These are phyloP conservation scores for Trichoderma hamatum DNA, from an alignment of 2,329 filamentous ascomycete genomes.

Conservation along the genomic window DNA sequence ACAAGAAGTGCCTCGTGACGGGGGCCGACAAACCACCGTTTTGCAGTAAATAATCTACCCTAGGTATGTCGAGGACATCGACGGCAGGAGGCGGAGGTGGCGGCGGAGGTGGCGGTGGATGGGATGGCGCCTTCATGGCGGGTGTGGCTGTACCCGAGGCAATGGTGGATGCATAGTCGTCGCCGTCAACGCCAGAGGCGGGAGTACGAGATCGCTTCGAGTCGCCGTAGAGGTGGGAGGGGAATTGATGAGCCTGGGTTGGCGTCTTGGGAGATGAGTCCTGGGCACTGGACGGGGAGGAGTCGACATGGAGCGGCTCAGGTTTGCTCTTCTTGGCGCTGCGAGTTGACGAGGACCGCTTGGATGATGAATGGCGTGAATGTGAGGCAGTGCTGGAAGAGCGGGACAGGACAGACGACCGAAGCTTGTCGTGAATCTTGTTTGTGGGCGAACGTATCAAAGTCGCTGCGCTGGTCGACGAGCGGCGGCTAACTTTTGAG, in stretches of 20 bases:
- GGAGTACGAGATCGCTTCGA: constrained; percentile 44
- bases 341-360: constrained; percentile 46
- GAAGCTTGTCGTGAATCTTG: constrained; percentile 43
- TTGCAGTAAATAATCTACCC: constrained; percentile 89
- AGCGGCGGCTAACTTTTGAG: constrained; percentile 56
- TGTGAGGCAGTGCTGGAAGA: constrained; percentile 40
- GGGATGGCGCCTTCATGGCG: constrained; percentile 38
- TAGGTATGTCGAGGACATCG: constrained; percentile 69
- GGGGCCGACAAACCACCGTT: constrained; percentile 78
- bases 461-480: constrained; percentile 62
- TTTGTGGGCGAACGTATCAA: constrained; percentile 47
- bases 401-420: constrained; percentile 40
- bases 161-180: constrained; percentile 39
- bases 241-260: constrained; percentile 57
- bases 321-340: constrained; percentile 39
- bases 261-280: constrained; percentile 65
- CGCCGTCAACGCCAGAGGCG: constrained; percentile 40
- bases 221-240: constrained; percentile 48
- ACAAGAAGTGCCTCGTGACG: constrained; percentile 73
- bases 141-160: constrained; percentile 47
- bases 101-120: constrained; percentile 51
- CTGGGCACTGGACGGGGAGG: constrained; percentile 52
- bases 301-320: constrained; percentile 48
- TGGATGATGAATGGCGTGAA: constrained; percentile 39
- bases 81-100: constrained; percentile 79